Evolutionary conservation across 2,329 filamentous ascomycete genomes (phyloP), one percentile per base, ranked within the genome.

Genomic region (Phyllosticta citriasiana): DNA sequence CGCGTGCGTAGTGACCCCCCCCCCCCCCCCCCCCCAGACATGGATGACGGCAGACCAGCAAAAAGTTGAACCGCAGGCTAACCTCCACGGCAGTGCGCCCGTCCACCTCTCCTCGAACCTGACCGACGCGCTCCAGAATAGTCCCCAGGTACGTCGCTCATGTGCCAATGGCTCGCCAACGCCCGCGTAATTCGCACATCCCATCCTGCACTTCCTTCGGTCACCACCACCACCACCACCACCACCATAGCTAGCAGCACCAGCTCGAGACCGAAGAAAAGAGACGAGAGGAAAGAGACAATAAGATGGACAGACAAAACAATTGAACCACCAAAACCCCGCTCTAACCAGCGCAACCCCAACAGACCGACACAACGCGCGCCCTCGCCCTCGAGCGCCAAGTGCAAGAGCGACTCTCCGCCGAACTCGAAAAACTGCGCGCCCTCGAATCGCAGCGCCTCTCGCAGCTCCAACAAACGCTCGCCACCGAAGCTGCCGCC

Each of bases 321-420:
- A 53, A 24, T 53, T 53, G 51, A 8, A 53, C 19, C n/a, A 53
- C 12, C 10, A 16, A 14, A 55, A 30, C 27, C 54, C 14, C 10
- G 33, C 33, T 40, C 33, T 61, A 57, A 57, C 22, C 26, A 12
- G 24, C 30, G 22, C 33, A 14, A 30, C 55, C 24, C 57, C 30
- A 14, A 63, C 72, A 97, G 93, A 93, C 88, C 76, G 92, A 97
- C 78, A 85, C 87, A 63, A 92, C 91, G 66, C 91, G 93, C 72
- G 83, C 88, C 69, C 89, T 89, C 77, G 81, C 87, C 71, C 79
- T 91, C 74, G 93, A 97, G 78, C 85, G 94, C 65, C 88, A 93
- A 69, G 87, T 96, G 74, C 92, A 97, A 79, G 79, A 84, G 72
- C 92, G 93, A 75, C 90, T 97, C 64, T 85, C 88, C 69, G 82